Base-by-base conservation (phyloP, 192 early-diverging fungal species). In the Lobulomyces angularis region DNA sequence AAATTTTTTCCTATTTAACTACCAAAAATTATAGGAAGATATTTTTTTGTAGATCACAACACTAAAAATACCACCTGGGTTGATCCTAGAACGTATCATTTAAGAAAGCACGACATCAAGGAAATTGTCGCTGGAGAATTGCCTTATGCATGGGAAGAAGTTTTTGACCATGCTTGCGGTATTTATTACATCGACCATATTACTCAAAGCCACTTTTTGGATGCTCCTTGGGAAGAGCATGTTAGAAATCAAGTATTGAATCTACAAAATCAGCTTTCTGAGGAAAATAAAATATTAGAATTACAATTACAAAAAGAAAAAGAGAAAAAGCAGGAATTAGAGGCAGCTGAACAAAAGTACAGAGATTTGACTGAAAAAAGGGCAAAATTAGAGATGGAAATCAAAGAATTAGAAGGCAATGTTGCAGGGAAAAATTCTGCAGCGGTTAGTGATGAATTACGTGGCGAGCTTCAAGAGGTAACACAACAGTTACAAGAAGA, bases 41-140 rank as follows among this genome's bases (percentile, higher is more conserved):
- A 37, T 18, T 69, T 68, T 48, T 69, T 56, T 43, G 65, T 69
- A 17, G 47, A 69, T 32, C 55, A 69, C 50, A 59, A 68, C 34
- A 38, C 22, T 12, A 57, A 61, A 29, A 56, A 11, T 1, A 69
- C 65, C 5, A 46, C 65, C 12, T 69, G 66, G 66, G 48, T 62
- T 51, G 66, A 69, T 38, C 66, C 66, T 1, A 58, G 66, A 20
- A 51, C 56, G n/a, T 32, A 30, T 40, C 21, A 48, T 16, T 34
- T 58, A 7, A 41, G 55, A 20, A 58, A 58, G 45, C 55, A 58
- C 46, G 48, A 59, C 47, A 51, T 58, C 23, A 57, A 58, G 9
- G 55, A 58, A 23, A 58, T 58, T 24, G 55, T 58, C 11, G 57
- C 55, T n/a, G 55, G 55, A 7, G 55, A 58, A 41, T 53, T 58